Evolutionary conservation across 345 rosid species (phyloP), one percentile per base, ranked within the genome.

Genomic region (Acer campestre): DNA sequence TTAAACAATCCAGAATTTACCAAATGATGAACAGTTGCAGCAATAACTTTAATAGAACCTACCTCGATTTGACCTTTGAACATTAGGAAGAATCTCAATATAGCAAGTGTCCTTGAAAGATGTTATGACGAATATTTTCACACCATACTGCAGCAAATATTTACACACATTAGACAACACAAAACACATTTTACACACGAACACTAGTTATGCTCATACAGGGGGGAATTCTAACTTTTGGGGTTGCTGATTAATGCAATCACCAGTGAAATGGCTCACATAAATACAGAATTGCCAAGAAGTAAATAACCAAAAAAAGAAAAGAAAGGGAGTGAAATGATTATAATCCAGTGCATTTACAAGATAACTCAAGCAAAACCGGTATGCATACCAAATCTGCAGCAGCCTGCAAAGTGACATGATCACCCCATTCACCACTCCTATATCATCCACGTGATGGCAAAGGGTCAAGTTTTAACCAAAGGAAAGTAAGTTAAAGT

Each of bases 81-180:
- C 80, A 67, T 74, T 78, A 23, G 92, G 90, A 63, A 87, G 79
- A 79, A 89, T 89, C 86, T 89, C 92, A 76, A 87, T 87, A 82
- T 82, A 85, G 83, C 92, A 87, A 38, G 92, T 89, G 82, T 89
- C 92, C 80, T 89, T 89, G 86, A 89, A 89, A 68, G 92, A 87
- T 53, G 92, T 87, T 75, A 89, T 87, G 80, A 87, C 90, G 76
- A 87, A 84, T 80, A 87, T 89, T 80, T 82, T 87, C 38, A 89
- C 85, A 20, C 92, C 92, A 76, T 87, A 87, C 92, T 89, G 89
- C 85, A 87, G 67, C 29, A 76, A 74, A 70, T 76, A 71, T 13
- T 71, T 42, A 51, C 62, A 68, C n/a, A 14, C 23, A 75, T 84
- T 76, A 84, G 80, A 71, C 29, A 53, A n/a, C 29, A 23, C 40